Evolutionary conservation across 139 green algal species (phyloP).

Genomic region (Coccomyxa sp.): DNA sequence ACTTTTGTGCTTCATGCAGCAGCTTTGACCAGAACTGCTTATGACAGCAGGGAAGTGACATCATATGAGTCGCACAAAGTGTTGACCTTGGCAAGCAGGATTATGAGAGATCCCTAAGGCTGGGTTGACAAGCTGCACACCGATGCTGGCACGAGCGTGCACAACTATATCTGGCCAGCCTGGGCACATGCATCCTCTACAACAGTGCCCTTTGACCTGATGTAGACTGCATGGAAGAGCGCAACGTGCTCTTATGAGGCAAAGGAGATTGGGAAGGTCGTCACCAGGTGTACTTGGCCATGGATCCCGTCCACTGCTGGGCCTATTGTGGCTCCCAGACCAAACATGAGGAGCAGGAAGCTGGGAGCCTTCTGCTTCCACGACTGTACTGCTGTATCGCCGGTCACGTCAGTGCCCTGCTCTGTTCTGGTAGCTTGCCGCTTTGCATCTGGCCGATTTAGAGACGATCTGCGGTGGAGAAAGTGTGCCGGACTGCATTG

Average conservation of each 20-base stretch:
- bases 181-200: background rate
- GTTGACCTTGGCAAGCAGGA: background rate
- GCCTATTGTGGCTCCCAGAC: constrained; percentile 9
- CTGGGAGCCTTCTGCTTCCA: constrained; percentile 7
- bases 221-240: background rate
- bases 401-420: background rate
- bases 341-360: constrained; percentile 4
- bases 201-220: background rate
- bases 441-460: no score
- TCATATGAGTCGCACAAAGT: background rate
- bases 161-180: background rate
- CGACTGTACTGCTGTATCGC: background rate
- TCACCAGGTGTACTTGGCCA: constrained; percentile 17
- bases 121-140: no score
- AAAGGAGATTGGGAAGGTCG: background rate
- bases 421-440: background rate
- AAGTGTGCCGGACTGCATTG: no score
- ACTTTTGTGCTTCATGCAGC: background rate
- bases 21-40: background rate
- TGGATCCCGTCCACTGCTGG: constrained; percentile 26
- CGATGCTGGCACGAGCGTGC: background rate
- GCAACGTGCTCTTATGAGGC: background rate
- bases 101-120: no score
- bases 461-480: no score
- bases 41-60: background rate